Evolutionary conservation across 192 early-diverging fungal species (phyloP), one percentile per base, ranked within the genome.

Genomic region (Chytriomyces sp.): DNA sequence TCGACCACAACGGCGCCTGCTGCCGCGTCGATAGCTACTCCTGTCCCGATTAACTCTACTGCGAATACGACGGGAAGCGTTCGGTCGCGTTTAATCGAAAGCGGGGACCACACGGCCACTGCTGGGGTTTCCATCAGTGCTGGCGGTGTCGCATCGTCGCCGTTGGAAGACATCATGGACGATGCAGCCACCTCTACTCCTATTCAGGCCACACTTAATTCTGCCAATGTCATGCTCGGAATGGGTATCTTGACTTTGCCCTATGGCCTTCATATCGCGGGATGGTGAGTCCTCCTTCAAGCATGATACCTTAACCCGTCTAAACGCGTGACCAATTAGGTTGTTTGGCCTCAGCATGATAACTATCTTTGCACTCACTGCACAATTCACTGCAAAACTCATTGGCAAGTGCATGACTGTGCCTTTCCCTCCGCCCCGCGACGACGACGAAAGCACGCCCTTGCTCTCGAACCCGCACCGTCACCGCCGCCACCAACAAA

Each of bases 161-260:
- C 25, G 28, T 19, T 34, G 28, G 33, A 34, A 8, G 44, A 52
- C 10, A n/a, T 33, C 28, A 39, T 59, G n/a, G n/a, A 30, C 38
- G 31, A 33, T 41, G 10, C 58, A 14, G 71, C 59, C 7, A 73
- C 63, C 4, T 64, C 54, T 17, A 56, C 73, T 4, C 5, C 64
- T 32, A 19, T 74, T 37, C 61, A 63, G 10, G 60, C 74, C 7
- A 75, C 74, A 10, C 19, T 75, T 25, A 75, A 59, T 44, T 36
- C 31, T 6, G 41, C 57, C 22, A 75, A 75, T 34, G 74, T 75
- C 41, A 75, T 75, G 64, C 58, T 75, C 31, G 74, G 74, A 5
- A 75, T 91, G 62, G 90, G 86, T 37, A 85, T 91, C 41, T 67
- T 91, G 17, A 75, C 88, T 8, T 67, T 91, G 7, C 90, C 90